These are phyloP conservation scores for Golubevia sp. DNA, from an alignment of 1,284 basidiomycete species.

Conservation along the genomic window DNA sequence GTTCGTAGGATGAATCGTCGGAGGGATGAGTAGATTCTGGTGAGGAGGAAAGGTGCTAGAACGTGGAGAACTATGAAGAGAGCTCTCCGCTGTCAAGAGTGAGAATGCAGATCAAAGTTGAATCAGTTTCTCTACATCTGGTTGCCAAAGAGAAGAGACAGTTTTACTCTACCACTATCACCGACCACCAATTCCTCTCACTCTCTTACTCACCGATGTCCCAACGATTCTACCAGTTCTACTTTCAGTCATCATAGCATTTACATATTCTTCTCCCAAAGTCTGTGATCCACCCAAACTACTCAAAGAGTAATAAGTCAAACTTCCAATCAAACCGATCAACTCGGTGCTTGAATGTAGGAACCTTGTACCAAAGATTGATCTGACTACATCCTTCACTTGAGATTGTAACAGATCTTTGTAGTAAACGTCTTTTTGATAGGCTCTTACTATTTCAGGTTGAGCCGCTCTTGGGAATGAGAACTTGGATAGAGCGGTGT, in stretches of 20 bases:
- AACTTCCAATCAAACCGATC: conserved; percentile 24
- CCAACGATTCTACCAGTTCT: conserved; percentile 21
- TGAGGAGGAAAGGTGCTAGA: conserved; percentile 23
- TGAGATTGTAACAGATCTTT: conserved; percentile 34
- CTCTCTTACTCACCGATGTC: conserved; percentile 8
- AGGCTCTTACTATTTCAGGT: conserved; percentile 30
- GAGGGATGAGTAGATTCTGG: conserved; percentile 24
- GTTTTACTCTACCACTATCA: too few relatives aligned
- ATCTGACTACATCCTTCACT: conserved; percentile 35
- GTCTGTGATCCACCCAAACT: conserved; percentile 38
- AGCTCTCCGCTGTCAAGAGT: conserved; percentile 13
- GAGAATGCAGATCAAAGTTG: too few relatives aligned
- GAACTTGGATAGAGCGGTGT: conserved; percentile 8
- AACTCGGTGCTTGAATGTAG: conserved; percentile 24
- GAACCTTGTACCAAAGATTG: conserved; percentile 33
- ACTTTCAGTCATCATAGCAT: conserved; percentile 23
- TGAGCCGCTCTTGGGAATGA: conserved; percentile 31
- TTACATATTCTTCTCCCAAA: conserved; percentile 50
- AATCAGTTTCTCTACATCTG: too few relatives aligned
- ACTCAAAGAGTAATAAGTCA: conserved; percentile 33
- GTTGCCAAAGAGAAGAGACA: background rate
- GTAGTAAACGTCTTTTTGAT: conserved; percentile 45
- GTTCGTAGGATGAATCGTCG: conserved; percentile 11
- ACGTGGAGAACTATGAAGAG: conserved; percentile 37
- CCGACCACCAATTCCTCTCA: too few relatives aligned